Evolutionary conservation across 2,329 filamentous ascomycete species (phyloP), one percentile per base, ranked within the genome.

Genomic region (Colletotrichum echinochloae): DNA sequence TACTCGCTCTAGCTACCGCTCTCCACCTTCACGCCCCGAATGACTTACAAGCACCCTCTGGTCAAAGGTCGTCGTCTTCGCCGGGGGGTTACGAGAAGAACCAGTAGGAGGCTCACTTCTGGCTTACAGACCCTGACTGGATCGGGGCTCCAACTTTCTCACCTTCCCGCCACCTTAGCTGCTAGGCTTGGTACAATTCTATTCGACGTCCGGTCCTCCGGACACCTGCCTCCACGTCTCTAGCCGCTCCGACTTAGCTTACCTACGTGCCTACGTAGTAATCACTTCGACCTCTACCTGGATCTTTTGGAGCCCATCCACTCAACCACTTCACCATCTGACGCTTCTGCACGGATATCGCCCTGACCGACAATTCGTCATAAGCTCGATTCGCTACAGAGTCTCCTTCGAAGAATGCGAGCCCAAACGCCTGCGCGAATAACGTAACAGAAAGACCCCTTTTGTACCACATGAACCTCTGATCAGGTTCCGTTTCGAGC

Each of bases 251-350:
- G 12, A 68, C 35, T 16, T 26, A 65, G 51, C 65, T 68, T 44
- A 16, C 28, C 41, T 23, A 57, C 23, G 11, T 33, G 5, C 30
- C 5, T 33, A 41, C 11, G 9, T 8, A 44, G 41, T 46, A 46
- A 33, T 30, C 11, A n/a, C 33, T 20, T 51, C 18, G 28, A 26
- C 26, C 11, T 48, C 37, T 52, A 20, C 39, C 11, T n/a, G 46
- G 39, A 33, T 30, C 60, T 59, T 73, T 64, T 73, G 75, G 73
- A 75, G 74, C 73, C 70, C 74, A 72, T 74, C 75, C 76, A 77
- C 75, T 77, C 74, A 76, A 73, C 66, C 56, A 49, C 65, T 71
- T 65, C 63, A 65, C 73, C 72, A 72, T 73, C 72, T 62, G 72
- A 70, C 69, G 44, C 55, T 65, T 49, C 62, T 66, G 49, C 65